Conservation (phyloP, 2,329 filamentous ascomycete genomes). For the Cytospora mali region DNA sequence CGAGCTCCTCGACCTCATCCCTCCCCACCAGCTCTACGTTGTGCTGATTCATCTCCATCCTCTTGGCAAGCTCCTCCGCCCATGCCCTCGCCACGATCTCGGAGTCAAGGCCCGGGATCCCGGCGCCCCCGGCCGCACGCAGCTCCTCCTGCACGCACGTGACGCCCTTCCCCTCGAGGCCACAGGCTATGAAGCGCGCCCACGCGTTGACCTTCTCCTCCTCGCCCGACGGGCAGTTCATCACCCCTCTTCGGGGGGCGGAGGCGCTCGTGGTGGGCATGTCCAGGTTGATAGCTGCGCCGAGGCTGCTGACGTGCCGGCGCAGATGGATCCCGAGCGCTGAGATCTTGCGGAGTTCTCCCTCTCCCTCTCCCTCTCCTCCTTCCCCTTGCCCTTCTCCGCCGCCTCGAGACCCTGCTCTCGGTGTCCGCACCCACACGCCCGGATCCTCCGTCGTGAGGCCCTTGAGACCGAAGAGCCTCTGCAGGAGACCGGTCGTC, state of each 20-base stretch:
- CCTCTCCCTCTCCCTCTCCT: not conserved
- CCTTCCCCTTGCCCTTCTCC: too few species aligned
- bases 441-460: constrained; percentile 76
- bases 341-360: constrained; percentile 72
- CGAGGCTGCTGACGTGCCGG: constrained; percentile 80
- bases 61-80: constrained; percentile 27
- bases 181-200: constrained; percentile 84
- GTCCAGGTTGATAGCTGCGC: constrained; percentile 77
- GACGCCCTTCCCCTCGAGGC: constrained; percentile 75
- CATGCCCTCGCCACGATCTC: constrained; percentile 25
- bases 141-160: constrained; percentile 70
- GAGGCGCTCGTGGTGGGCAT: constrained; percentile 51
- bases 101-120: constrained; percentile 19
- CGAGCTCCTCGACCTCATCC: constrained; percentile 20
- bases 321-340: constrained; percentile 91
- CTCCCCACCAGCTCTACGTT: constrained; percentile 14
- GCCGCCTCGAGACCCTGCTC: constrained; percentile 31
- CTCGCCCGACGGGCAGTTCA: constrained; percentile 52
- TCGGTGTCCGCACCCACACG: constrained; percentile 68
- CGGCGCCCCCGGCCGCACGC: constrained; percentile 27
- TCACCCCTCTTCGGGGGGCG: not conserved
- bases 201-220: constrained; percentile 55
- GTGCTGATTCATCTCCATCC: constrained; percentile 16
- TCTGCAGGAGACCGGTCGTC: constrained; percentile 66
- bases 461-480: constrained; percentile 60